Base-by-base conservation (phyloP, 1,284 basidiomycete genomes). In the Cutaneotrichosporon sp. region DNA sequence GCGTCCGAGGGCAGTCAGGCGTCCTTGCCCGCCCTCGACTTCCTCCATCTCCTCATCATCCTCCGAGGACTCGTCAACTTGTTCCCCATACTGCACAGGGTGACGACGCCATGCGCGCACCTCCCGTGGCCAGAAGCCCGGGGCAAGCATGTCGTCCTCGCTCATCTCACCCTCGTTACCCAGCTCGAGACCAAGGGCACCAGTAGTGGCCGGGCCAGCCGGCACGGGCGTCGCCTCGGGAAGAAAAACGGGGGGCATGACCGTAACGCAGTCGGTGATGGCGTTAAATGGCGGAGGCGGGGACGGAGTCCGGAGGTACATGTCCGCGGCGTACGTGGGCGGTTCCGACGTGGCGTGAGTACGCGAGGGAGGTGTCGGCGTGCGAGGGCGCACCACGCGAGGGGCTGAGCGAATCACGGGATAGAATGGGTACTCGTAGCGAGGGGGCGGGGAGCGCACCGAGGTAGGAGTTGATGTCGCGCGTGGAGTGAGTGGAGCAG, bases 201-300 rank as follows among this genome's bases (percentile, higher is more conserved):
- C n/a, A n/a, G n/a, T n/a, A n/a, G n/a, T n/a, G n/a, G n/a, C n/a
- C n/a, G n/a, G n/a, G n/a, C n/a, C n/a, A n/a, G n/a, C n/a, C n/a
- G n/a, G n/a, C n/a, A n/a, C 7, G 24, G 12, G 12, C 8, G 34
- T 16, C 29, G 32, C n/a, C n/a, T 51, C 54, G 34, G 41, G 45
- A 10, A 20, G 43, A 49, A 66, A 64, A n/a, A 62, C 46, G 1
- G 66, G 56, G 1, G 59, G 51, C 17, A 70, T 52, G 10, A 70
- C 25, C 19, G 55, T 60, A 39, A 59, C 51, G 24, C 63, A 41
- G 49, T 70, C 67, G 8, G 62, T 64, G 20, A 51, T 48, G n/a
- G 67, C 67, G 27, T 70, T 70, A 54, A 66, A 70, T n/a, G 67
- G 67, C n/a, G 67, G 67, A 8, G 67, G 67, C 5, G 63, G 55